These are phyloP conservation scores for Auriculariales sp. DNA, from an alignment of 768 basidiomycete species.

Conservation along the genomic window DNA sequence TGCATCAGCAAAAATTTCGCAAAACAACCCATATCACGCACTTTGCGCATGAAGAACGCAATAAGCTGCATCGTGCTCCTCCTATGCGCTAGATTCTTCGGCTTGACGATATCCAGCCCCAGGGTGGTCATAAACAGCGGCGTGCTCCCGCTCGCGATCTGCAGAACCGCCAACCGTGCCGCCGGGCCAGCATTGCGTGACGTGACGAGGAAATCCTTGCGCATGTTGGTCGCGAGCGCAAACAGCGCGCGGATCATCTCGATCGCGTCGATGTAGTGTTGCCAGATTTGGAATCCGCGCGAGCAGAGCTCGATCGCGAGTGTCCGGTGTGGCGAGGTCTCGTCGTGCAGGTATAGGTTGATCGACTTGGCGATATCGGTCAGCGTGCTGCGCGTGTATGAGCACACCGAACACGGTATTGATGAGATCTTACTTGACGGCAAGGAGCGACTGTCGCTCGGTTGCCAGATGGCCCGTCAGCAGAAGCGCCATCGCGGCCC, in stretches of 20 bases:
- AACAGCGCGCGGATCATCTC: slow-evolving; percentile 77
- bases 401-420: not conserved
- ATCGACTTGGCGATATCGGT: slow-evolving; percentile 79
- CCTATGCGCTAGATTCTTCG: slow-evolving; percentile 58
- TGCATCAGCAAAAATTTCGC: not conserved
- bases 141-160: slow-evolving; percentile 72
- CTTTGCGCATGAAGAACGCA: slow-evolving; percentile 87
- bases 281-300: slow-evolving; percentile 88
- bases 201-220: slow-evolving; percentile 56
- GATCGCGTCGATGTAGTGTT: slow-evolving; percentile 83
- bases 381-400: slow-evolving; percentile 37
- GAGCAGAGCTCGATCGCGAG: slow-evolving; percentile 83
- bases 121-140: slow-evolving; percentile 90
- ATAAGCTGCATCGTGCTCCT: slow-evolving; percentile 87
- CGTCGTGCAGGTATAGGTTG: slow-evolving; percentile 59
- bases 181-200: slow-evolving; percentile 58
- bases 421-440: slow-evolving; percentile 38
- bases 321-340: slow-evolving; percentile 45
- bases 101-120: slow-evolving; percentile 69
- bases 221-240: slow-evolving; percentile 53
- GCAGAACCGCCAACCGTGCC: slow-evolving; percentile 70
- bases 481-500: slow-evolving; percentile 57
- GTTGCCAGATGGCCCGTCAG: slow-evolving; percentile 73
- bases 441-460: slow-evolving; percentile 64
- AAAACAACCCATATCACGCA: slow-evolving; percentile 13